phyloP scores from a whole-genome alignment of 257 asterid species.

The Nicotiana obtusifolia region DNA sequence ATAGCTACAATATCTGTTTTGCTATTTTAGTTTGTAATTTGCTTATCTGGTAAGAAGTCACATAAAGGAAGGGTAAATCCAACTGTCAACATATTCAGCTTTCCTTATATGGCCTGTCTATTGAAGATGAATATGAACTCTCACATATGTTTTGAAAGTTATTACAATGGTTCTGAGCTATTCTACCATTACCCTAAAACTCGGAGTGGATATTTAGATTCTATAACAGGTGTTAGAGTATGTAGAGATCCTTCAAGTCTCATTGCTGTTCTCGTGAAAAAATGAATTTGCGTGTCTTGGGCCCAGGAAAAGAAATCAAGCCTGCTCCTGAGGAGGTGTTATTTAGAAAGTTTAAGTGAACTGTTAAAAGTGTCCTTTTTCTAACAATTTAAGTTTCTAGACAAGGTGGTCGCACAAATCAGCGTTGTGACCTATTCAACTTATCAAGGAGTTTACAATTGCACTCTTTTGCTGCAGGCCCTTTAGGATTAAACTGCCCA shows the following conservation, averaged over 20 bases:
- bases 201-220: background rate
- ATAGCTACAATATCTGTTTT: background rate
- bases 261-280: background rate
- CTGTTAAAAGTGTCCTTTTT: background rate
- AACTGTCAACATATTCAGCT: background rate
- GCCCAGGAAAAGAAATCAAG: background rate
- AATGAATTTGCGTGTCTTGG: background rate
- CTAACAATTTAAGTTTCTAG: background rate
- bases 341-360: background rate
- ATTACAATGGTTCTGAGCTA: background rate
- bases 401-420: background rate
- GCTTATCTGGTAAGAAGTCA: background rate
- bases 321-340: background rate
- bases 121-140: background rate
- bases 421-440: background rate
- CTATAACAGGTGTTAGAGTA: background rate
- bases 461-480: constrained; percentile 51
- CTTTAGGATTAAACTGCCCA: constrained; percentile 85
- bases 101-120: background rate
- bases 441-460: background rate
- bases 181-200: background rate
- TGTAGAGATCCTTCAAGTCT: background rate
- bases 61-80: background rate
- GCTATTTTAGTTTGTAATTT: background rate
- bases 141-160: background rate